Evolutionary conservation across 257 asterid species (phyloP).

Genomic region (Solanum arcanum): DNA sequence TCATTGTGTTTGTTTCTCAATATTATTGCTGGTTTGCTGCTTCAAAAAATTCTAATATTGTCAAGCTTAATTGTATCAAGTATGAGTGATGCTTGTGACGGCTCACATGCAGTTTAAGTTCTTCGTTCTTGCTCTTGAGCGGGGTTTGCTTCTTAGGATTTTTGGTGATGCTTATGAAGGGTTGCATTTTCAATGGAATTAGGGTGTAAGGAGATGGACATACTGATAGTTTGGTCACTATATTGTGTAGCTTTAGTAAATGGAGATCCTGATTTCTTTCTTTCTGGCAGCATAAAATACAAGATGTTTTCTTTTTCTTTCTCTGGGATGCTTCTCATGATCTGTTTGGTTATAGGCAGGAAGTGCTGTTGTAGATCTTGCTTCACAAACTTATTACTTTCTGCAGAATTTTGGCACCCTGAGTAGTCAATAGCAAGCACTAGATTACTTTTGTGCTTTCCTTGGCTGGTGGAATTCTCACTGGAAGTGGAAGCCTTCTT

Average conservation of each 20-base stretch:
- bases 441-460: not conserved
- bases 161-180: not conserved
- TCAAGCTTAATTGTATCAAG: not conserved
- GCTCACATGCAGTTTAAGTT: not conserved
- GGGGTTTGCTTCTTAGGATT: not conserved
- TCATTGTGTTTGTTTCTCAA: not conserved
- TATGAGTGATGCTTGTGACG: not conserved
- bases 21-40: not conserved
- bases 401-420: not conserved
- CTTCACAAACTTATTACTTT: not conserved
- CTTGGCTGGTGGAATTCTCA: not conserved
- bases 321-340: not conserved
- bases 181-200: not conserved
- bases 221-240: not conserved
- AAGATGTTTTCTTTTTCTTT: not conserved
- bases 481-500: not conserved
- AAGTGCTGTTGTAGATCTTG: not conserved
- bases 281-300: not conserved
- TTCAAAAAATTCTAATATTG: not conserved
- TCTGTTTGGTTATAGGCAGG: not conserved
- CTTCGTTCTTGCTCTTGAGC: not conserved
- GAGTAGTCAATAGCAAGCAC: not conserved
- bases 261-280: not conserved
- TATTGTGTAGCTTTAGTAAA: not conserved
- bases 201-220: not conserved